Evolutionary conservation across 768 basidiomycete genomes (phyloP).

Genomic region (Ramaria sp.): DNA sequence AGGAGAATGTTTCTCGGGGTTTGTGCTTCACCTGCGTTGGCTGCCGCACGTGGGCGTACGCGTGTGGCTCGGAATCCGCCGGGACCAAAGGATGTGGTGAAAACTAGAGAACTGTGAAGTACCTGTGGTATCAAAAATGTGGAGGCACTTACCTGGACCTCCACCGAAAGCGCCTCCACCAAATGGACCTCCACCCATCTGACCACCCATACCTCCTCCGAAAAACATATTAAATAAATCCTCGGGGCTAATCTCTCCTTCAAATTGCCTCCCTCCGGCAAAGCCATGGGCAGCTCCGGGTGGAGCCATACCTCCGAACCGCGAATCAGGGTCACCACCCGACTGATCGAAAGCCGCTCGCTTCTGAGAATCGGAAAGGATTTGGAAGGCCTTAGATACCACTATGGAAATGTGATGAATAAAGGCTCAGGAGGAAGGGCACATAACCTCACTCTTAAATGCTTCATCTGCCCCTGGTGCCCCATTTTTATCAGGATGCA

Average conservation of each 20-base stretch:
- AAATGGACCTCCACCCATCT: slow-evolving; percentile 25
- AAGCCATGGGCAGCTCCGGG: slow-evolving; percentile 44
- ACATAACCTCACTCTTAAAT: slow-evolving; percentile 69
- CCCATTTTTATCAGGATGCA: slow-evolving; percentile 91
- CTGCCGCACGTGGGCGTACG: slow-evolving; percentile 23
- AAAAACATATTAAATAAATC: slow-evolving; percentile 99
- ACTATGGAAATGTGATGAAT: slow-evolving; percentile 34
- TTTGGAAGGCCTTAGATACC: slow-evolving; percentile 96
- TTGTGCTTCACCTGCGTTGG: slow-evolving; percentile 22
- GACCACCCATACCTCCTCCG: slow-evolving; percentile 51
- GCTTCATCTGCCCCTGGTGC: slow-evolving; percentile 98
- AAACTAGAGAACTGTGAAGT: slow-evolving; percentile 32
- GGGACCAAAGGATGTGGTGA: slow-evolving; percentile 69
- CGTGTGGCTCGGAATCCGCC: slow-evolving; percentile 73
- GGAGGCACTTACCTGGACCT: slow-evolving; percentile 29
- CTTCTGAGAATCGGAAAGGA: slow-evolving; percentile 79
- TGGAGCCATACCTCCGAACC: slow-evolving; percentile 58
- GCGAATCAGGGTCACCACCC: slow-evolving; percentile 83
- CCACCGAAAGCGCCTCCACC: slow-evolving; percentile 45
- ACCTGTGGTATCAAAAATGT: neutral
- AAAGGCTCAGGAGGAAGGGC: slow-evolving; percentile 1
- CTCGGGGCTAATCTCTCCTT: slow-evolving; percentile 86
- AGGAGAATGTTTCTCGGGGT: slow-evolving; percentile 54
- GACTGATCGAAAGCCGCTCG: slow-evolving; percentile 76
- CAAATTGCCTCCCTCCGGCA: slow-evolving; percentile 35